A percentile compares a stretch with the other conserved stretches of the same genome.
phyloP scores from a whole-genome alignment of 2,329 filamentous ascomycete species.

The Hymenoscyphus occultus region DNA sequence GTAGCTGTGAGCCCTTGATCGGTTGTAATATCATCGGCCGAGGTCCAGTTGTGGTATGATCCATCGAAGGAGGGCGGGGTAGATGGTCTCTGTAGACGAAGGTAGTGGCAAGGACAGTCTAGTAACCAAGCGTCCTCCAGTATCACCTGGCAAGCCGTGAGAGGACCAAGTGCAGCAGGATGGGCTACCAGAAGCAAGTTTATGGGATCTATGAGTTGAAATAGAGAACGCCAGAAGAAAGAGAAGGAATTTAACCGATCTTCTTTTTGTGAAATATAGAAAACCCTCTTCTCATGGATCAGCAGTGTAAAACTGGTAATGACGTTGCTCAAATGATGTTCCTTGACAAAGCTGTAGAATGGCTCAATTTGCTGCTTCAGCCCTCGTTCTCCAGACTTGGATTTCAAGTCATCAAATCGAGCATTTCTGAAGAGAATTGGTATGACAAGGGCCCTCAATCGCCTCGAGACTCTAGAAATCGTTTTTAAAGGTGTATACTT shows the following conservation, averaged over 20 bases:
- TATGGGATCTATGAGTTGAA: slow-evolving; percentile 51
- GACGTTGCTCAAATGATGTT: slow-evolving; percentile 36
- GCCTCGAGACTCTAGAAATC: slow-evolving; percentile 50
- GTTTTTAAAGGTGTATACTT: slow-evolving; percentile 50
- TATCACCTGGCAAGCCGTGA: slow-evolving; percentile 56
- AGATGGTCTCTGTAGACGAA: slow-evolving; percentile 43
- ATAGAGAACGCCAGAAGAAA: slow-evolving; percentile 53
- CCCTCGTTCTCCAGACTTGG: slow-evolving; percentile 19
- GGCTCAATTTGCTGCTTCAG: slow-evolving; percentile 25
- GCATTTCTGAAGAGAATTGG: slow-evolving; percentile 57
- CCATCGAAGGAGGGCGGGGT: background rate
- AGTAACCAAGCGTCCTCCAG: slow-evolving; percentile 62
- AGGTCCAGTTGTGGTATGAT: background rate
- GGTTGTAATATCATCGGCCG: background rate
- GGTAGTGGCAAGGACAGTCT: slow-evolving; percentile 58
- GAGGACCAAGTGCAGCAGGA: slow-evolving; percentile 57
- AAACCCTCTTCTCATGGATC: slow-evolving; percentile 33
- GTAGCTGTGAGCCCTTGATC: slow-evolving; percentile 5
- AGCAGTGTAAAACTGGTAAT: slow-evolving; percentile 48
- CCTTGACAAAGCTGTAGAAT: slow-evolving; percentile 39
- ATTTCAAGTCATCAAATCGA: slow-evolving; percentile 39
- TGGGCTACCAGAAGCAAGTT: slow-evolving; percentile 58
- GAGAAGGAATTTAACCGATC: slow-evolving; percentile 18
- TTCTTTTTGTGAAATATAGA: slow-evolving; percentile 16
- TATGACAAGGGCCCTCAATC: slow-evolving; percentile 51